These are phyloP conservation scores for Lepidium didymum DNA, from an alignment of 345 rosid species.

Conservation along the genomic window DNA sequence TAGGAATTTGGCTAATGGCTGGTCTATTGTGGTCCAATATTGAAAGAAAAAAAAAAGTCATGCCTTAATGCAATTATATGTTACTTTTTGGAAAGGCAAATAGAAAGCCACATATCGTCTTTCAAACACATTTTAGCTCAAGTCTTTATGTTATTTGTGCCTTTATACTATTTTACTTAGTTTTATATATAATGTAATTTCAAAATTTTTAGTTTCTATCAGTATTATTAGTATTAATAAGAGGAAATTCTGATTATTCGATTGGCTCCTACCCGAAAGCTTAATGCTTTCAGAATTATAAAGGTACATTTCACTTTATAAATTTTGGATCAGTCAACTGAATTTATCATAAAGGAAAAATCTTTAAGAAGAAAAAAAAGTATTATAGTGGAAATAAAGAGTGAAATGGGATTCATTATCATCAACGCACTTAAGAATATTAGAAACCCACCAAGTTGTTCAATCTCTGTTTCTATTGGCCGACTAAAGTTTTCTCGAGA, in stretches of 20 bases:
- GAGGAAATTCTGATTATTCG: background rate
- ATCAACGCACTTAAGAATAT: conserved; percentile 11
- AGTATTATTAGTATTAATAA: background rate
- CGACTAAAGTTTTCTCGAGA: conserved; percentile 3
- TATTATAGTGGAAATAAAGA: background rate
- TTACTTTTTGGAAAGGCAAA: conserved; percentile 6
- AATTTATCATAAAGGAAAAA: background rate
- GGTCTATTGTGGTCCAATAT: no score
- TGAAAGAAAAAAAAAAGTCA: no score
- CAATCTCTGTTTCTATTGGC: background rate
- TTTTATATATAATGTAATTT: background rate
- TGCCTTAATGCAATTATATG: conserved; percentile 7
- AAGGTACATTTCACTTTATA: background rate
- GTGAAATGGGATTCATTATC: conserved; percentile 17
- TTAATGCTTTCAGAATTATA: background rate
- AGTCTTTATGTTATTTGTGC: background rate
- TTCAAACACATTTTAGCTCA: background rate
- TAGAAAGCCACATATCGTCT: conserved; percentile 9
- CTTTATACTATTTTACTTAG: background rate
- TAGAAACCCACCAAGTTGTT: conserved; percentile 16
- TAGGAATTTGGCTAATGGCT: no score
- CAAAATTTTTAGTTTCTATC: background rate
- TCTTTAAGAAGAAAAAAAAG: background rate
- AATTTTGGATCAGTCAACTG: background rate
- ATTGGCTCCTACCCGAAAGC: background rate